Conservation (phyloP, 352 stramenopile genomes). For the Globisporangium takayamanum region DNA sequence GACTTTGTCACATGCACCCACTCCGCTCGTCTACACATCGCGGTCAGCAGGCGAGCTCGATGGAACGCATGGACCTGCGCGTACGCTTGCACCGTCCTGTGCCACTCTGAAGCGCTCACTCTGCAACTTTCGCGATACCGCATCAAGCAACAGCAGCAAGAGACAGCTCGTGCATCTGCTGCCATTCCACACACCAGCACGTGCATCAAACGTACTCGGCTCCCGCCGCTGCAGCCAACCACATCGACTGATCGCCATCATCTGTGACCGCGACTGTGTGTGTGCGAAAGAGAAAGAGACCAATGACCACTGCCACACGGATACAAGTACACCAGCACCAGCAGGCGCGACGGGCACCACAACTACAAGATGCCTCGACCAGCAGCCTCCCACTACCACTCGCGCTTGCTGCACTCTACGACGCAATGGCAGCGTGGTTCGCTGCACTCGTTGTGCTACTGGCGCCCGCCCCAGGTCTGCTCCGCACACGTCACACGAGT, state of each 20-base stretch:
- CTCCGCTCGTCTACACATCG: background rate
- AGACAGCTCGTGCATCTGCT: no score
- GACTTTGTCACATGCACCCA: background rate
- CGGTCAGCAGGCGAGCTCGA: background rate
- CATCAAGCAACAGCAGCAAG: no score
- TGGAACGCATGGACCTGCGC: background rate
- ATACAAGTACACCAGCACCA: background rate
- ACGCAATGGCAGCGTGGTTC: background rate
- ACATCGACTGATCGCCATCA: no score
- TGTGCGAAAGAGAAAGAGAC: no score
- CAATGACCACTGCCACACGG: background rate
- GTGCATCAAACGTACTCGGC: no score
- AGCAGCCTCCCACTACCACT: background rate
- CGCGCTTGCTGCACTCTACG: background rate
- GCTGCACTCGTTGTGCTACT: background rate
- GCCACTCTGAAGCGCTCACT: background rate
- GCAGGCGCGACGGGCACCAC: no score
- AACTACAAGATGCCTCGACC: background rate
- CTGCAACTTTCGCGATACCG: no score
- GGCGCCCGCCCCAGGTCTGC: no score
- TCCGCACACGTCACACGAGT: background rate
- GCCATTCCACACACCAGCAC: no score
- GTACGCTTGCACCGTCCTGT: background rate
- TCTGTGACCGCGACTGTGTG: no score
- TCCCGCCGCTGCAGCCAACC: no score